Percentiles rank a stretch among this genome's conserved stretches.
These are phyloP conservation scores for Aspergillus fumigatiaffinis DNA, from an alignment of 2,329 filamentous ascomycete species.

Conservation along the genomic window DNA sequence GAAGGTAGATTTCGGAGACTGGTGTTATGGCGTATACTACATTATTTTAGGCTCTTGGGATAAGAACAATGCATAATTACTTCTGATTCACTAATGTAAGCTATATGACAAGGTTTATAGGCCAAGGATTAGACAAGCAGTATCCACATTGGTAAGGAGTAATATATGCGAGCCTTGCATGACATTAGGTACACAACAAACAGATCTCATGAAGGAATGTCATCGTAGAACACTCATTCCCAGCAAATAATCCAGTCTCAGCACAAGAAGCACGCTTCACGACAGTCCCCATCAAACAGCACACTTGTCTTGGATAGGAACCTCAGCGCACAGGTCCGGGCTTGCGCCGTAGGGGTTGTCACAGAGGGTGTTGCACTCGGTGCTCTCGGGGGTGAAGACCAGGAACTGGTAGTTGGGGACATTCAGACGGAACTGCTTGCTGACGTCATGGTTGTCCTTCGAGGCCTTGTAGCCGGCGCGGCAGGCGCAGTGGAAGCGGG, in stretches of 20 bases:
- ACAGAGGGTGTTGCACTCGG: conserved; percentile 34
- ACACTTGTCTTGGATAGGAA: conserved; percentile 28
- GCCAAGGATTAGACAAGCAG: not conserved
- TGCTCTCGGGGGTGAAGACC: conserved; percentile 35
- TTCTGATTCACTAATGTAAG: not conserved
- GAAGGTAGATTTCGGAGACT: conserved; percentile 12
- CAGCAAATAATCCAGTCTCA: conserved; percentile 7
- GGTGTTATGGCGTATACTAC: conserved; percentile 21
- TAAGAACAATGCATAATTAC: not conserved
- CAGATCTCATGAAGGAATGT: not conserved
- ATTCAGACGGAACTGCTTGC: conserved; percentile 35
- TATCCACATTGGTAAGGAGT: not conserved
- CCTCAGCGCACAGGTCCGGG: conserved; percentile 33
- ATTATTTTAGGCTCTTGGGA: not conserved
- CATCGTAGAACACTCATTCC: not conserved
- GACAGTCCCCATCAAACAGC: conserved; percentile 16
- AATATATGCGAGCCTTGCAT: not conserved
- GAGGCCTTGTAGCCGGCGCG: conserved; percentile 40
- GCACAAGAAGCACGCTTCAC: not conserved
- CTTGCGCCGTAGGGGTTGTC: conserved; percentile 29
- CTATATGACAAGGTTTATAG: not conserved
- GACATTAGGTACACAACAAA: not conserved
- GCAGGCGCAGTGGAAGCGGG: conserved; percentile 40
- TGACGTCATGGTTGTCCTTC: conserved; percentile 23
- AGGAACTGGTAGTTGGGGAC: conserved; percentile 39